phyloP scores from a whole-genome alignment of 768 basidiomycete species.

The Suillus decipiens region DNA sequence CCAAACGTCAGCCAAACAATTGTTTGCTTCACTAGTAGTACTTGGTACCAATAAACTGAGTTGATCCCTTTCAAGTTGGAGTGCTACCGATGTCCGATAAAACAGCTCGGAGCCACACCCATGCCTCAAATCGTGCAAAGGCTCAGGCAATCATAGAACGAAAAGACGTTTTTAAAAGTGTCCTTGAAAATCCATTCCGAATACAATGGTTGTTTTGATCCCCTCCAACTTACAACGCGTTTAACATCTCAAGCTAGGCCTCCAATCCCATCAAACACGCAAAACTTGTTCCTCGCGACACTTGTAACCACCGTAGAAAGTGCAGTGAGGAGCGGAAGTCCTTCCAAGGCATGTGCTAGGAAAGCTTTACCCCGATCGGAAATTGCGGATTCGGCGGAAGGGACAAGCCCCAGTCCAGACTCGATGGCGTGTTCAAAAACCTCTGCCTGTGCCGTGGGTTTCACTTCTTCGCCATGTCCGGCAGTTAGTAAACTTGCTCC shows the following conservation, averaged over 20 bases:
- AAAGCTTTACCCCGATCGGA: not conserved
- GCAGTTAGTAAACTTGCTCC: too few relatives aligned
- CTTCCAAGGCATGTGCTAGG: not conserved
- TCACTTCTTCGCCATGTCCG: not conserved
- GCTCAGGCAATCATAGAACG: conserved; percentile 45
- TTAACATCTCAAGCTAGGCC: conserved; percentile 49
- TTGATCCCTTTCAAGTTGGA: not conserved
- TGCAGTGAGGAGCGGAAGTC: not conserved
- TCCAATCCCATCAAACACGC: conserved; percentile 43
- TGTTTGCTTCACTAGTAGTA: too few relatives aligned
- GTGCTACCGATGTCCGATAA: conserved; percentile 45
- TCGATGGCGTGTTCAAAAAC: not conserved
- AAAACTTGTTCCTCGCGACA: conserved; percentile 54
- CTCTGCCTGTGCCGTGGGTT: not conserved
- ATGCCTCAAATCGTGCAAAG: conserved; percentile 65
- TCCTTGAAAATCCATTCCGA: conserved; percentile 32
- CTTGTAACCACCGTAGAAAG: conserved; percentile 53
- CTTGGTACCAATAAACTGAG: too few relatives aligned
- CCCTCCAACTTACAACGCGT: conserved; percentile 1
- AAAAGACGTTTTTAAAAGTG: conserved; percentile 61
- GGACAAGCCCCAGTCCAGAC: not conserved
- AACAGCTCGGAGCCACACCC: conserved; percentile 52
- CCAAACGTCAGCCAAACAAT: not conserved
- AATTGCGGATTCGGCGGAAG: not conserved
- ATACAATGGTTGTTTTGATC: conserved; percentile 51